Conservation (phyloP, 2,329 filamentous ascomycete species). For the Clarireedia homoeocarpa region DNA sequence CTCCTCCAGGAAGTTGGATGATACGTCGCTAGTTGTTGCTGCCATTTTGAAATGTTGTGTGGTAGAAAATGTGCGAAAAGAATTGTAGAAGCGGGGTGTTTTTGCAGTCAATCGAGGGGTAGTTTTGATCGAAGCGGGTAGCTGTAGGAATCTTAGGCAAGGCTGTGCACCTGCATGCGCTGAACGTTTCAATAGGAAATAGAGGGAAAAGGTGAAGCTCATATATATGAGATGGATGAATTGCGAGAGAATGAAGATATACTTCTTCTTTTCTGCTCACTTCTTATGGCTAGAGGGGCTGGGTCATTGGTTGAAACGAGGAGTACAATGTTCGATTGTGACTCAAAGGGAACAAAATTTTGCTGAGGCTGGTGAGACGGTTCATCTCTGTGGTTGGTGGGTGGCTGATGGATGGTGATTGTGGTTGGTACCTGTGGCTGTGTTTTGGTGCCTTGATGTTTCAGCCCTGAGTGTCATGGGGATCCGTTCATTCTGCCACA, state of each 20-base stretch:
- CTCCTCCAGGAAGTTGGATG: conserved; percentile 13
- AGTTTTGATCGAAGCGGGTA: conserved; percentile 6
- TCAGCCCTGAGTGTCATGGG: no score
- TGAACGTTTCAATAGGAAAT: not conserved
- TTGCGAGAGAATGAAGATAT: not conserved
- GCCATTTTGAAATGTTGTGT: conserved; percentile 20
- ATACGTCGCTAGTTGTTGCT: conserved; percentile 11
- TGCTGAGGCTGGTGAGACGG: no score
- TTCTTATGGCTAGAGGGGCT: no score
- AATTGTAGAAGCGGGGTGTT: conserved; percentile 9
- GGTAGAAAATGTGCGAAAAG: conserved; percentile 12
- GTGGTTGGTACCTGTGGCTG: no score
- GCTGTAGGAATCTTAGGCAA: not conserved
- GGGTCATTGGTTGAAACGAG: no score
- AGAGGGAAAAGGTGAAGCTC: not conserved
- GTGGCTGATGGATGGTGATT: no score
- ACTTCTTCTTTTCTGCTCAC: not conserved
- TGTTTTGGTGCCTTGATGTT: no score
- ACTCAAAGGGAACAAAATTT: no score
- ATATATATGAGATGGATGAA: not conserved
- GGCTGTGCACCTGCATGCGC: not conserved
- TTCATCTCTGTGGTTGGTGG: no score
- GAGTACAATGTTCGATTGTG: no score
- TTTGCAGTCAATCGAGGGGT: conserved; percentile 1
- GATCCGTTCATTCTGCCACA: no score